Percentiles rank a stretch among this genome's conserved stretches.
Evolutionary conservation across 2,329 filamentous ascomycete species (phyloP).

Genomic region (Pyrenophora tritici-repentis): DNA sequence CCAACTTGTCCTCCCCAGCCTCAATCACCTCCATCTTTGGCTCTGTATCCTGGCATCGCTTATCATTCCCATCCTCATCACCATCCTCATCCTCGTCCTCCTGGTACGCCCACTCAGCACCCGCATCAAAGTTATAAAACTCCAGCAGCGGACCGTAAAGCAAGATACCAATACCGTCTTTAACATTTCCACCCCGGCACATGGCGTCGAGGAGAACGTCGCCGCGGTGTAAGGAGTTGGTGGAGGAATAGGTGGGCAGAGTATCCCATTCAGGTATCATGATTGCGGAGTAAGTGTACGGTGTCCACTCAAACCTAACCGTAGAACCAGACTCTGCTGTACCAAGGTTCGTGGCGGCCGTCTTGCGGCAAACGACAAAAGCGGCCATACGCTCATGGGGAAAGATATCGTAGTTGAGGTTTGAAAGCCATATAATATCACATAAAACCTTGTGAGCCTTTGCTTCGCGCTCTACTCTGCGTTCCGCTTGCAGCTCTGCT

Average conservation of each 20-base stretch:
- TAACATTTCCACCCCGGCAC: constrained; percentile 18
- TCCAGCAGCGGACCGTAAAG: constrained; percentile 33
- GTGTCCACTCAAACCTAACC: background rate
- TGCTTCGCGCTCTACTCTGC: background rate
- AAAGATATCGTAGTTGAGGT: constrained; percentile 20
- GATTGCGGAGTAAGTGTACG: constrained; percentile 29
- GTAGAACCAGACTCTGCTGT: background rate
- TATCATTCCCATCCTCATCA: background rate
- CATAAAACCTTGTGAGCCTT: background rate
- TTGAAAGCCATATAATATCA: background rate
- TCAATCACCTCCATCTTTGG: background rate
- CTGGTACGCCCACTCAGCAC: background rate
- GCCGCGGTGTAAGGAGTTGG: constrained; percentile 20
- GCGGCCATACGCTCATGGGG: constrained; percentile 25
- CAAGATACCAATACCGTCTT: constrained; percentile 26
- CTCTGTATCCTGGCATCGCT: background rate
- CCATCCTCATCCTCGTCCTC: background rate
- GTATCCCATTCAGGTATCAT: constrained; percentile 30
- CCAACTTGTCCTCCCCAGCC: background rate
- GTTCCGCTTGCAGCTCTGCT: background rate
- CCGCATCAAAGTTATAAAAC: constrained; percentile 28
- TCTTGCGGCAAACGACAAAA: constrained; percentile 22
- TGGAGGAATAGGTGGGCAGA: constrained; percentile 10
- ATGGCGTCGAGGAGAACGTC: constrained; percentile 30
- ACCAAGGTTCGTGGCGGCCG: background rate